Base-by-base conservation (phyloP, 140 eudicot genomes). In the Bidens hawaiensis region DNA sequence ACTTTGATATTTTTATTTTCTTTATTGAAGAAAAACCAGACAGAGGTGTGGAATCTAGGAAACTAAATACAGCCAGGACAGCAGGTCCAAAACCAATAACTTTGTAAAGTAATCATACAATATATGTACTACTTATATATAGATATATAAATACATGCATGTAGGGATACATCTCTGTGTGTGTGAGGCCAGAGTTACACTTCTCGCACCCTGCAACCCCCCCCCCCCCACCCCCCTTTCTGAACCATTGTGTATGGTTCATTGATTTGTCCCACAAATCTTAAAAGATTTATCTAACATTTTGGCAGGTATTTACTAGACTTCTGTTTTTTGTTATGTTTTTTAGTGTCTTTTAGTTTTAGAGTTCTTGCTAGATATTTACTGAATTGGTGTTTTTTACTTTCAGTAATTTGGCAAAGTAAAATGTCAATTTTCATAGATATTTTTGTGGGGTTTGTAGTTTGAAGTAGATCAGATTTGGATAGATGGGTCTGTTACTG, bases 401-500 rank as follows among this genome's bases (percentile, higher is more conserved):
- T 73, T 47, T 73, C 65, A 42, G 48, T 28, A 26, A 14, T 14
- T 55, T 16, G 9, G 6, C 27, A 17, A 5, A 28, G 6, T 3
- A 3, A 36, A 51, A 48, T 18, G 51, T 43, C n/a, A 0, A 45
- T 63, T 30, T 34, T 30, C 5, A 25, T 21, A 15, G 48, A 3
- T 49, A 48, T 21, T 12, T 41, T 51, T 60, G 51, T 26, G 38
- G 56, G 5, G 62, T 54, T 9, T 53, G 1, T 46, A n/a, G n/a
- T n/a, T n/a, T n/a, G n/a, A n/a, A n/a, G 63, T 60, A 70, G 84
- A 79, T 79, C 77, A 74, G 80, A 41, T 60, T 41, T 38, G 3
- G 6, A 2, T 3, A 28, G 0, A 59, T 24, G 60, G 61, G 47
- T 69, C 30, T n/a, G n/a, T n/a, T n/a, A n/a, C n/a, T n/a, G n/a